Evolutionary conservation across 1,284 basidiomycete species (phyloP).

Genomic region (Peniophora sp.): DNA sequence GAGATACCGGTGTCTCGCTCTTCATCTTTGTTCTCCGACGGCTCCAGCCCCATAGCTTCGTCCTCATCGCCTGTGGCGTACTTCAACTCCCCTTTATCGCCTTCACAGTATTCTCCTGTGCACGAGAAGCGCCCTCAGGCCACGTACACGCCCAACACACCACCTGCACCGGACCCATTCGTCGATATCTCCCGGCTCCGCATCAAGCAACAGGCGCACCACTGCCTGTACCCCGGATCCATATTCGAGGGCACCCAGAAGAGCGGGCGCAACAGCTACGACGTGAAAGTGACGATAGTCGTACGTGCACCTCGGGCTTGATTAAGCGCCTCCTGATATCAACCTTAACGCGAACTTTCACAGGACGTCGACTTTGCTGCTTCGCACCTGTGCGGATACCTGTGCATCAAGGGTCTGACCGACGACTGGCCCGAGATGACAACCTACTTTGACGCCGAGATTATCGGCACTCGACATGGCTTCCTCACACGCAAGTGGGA

Average conservation of each 20-base stretch:
- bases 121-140: slow-evolving; percentile 3
- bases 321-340: slow-evolving; percentile 1
- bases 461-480: slow-evolving; percentile 82
- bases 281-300: slow-evolving; percentile 75
- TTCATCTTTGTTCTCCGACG: neutral
- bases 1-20: slow-evolving; percentile 4
- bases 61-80: neutral
- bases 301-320: slow-evolving; percentile 35
- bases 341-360: neutral
- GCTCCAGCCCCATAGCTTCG: neutral
- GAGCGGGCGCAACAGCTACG: slow-evolving; percentile 78
- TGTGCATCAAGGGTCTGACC: slow-evolving; percentile 83
- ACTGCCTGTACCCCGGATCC: slow-evolving; percentile 77
- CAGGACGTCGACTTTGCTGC: slow-evolving; percentile 79
- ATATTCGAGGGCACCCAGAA: slow-evolving; percentile 77
- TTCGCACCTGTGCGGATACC: slow-evolving; percentile 80
- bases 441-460: slow-evolving; percentile 88
- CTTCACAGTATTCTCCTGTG: slow-evolving; percentile 1
- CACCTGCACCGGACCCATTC: slow-evolving; percentile 38
- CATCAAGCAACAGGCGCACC: slow-evolving; percentile 64
- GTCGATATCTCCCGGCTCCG: slow-evolving; percentile 71
- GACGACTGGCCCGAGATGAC: slow-evolving; percentile 65
- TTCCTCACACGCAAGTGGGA: slow-evolving; percentile 85
- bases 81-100: slow-evolving; percentile 4
- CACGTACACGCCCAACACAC: slow-evolving; percentile 6